Evolutionary conservation across 805 yeast species (phyloP), one percentile per base, ranked within the genome.

Genomic region (Suhomyces canberraensis): DNA sequence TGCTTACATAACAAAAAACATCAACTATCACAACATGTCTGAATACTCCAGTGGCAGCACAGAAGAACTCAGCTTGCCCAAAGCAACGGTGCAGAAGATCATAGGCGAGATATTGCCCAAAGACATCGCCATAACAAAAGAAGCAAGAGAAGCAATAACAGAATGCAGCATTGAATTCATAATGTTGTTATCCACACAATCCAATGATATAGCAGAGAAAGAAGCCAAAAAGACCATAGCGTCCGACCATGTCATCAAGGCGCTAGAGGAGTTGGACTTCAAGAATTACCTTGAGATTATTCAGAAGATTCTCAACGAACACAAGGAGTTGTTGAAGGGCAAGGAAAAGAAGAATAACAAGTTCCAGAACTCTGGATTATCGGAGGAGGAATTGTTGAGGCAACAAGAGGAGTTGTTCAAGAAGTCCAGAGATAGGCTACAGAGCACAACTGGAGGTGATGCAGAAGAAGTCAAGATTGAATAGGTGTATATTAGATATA

Each of bases 211-310:
- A 47, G 98, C 98, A 1, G 98, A 93, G 51, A 84, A 84, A 51
- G 98, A 93, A 57, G 80, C 95, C 36, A 93, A 93, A 61, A 93
- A 93, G 62, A 93, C 98, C 2, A 93, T 93, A 29, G 95, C 96
- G 0, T 84, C 95, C 2, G 98, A 93, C 58, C 98, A 93, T 57
- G 97, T 93, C 25, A 75, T 91, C 45, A 84, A 82, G 52, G 97
- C 98, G 0, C 66, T 93, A 30, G 81, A 78, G 43, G 95, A 85
- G 51, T 70, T 93, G 37, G 98, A 95, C 18, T 93, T 88, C 60
- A 74, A 73, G 19, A 89, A 86, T 41, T 93, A 91, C 58, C 71
- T 93, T 35, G 90, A 84, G 24, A 82, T 87, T 18, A 76, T 93
- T 30, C 82, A 85, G 51, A 81, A 82, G 45, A 86, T 86, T 16